Evolutionary conservation across 345 rosid genomes (phyloP).

Genomic region (Erucastrum elatum): DNA sequence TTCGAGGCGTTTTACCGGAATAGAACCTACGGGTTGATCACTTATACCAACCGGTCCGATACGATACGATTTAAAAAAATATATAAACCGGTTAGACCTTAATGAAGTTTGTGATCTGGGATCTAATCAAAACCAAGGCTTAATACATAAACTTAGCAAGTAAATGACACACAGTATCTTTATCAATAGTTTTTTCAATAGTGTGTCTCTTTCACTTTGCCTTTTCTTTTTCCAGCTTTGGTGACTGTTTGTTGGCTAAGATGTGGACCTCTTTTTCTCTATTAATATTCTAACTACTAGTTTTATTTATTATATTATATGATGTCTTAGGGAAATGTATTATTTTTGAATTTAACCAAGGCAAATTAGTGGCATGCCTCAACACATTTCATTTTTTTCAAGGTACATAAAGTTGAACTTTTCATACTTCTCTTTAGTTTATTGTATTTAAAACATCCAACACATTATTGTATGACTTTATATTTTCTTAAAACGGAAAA

Average conservation of each 20-base stretch:
- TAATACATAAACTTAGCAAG: background rate
- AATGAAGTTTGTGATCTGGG: background rate
- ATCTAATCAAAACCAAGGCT: background rate
- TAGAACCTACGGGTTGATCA: background rate
- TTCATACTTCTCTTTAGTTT: slow-evolving; percentile 29
- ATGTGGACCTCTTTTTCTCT: slow-evolving; percentile 11
- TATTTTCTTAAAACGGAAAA: background rate
- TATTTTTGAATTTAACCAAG: background rate
- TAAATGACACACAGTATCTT: slow-evolving; percentile 3
- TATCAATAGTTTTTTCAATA: slow-evolving; percentile 5
- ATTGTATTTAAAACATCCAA: slow-evolving; percentile 2
- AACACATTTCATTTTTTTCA: slow-evolving; percentile 14
- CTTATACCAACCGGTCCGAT: background rate
- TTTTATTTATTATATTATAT: background rate
- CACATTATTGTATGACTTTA: background rate
- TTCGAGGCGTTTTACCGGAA: background rate
- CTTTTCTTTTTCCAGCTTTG: slow-evolving; percentile 7
- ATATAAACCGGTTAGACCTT: background rate
- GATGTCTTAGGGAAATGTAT: background rate
- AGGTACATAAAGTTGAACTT: slow-evolving; percentile 31
- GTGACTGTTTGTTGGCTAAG: slow-evolving; percentile 20
- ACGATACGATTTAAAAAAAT: no score
- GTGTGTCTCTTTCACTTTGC: slow-evolving; percentile 33
- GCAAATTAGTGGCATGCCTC: slow-evolving; percentile 40
- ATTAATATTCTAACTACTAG: background rate